Conservation (phyloP, 805 yeast species). For the Wickerhamiella sorbophila region DNA sequence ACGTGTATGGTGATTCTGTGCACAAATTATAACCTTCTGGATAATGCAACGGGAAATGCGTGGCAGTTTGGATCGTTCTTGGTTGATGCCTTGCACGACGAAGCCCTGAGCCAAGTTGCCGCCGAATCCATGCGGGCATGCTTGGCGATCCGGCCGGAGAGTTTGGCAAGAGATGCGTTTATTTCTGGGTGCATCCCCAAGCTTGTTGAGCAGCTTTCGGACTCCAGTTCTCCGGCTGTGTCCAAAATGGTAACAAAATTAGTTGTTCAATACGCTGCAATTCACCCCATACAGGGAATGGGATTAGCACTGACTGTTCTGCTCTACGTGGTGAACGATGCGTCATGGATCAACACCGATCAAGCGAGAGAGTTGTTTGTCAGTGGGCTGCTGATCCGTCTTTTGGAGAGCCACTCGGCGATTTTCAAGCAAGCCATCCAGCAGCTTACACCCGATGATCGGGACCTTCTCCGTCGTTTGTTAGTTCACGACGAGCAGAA, state of each 20-base stretch:
- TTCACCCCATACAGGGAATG: constrained; percentile 13
- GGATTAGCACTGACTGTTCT: constrained; percentile 26
- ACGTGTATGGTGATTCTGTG: constrained; percentile 9
- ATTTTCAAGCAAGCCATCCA: constrained; percentile 30
- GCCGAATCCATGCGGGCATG: constrained; percentile 52
- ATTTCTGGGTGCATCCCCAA: constrained; percentile 14
- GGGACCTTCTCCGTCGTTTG: background rate
- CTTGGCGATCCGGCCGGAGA: constrained; percentile 21
- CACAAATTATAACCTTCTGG: constrained; percentile 1
- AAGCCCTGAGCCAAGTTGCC: constrained; percentile 29
- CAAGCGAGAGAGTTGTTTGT: constrained; percentile 12
- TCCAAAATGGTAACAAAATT: constrained; percentile 6
- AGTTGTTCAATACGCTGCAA: constrained; percentile 5
- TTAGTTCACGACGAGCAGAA: background rate
- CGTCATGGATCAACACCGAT: constrained; percentile 13
- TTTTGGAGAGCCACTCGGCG: constrained; percentile 21
- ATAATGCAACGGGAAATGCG: constrained; percentile 1
- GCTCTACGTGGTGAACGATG: constrained; percentile 14
- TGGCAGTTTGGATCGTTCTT: constrained; percentile 3
- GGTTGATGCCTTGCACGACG: constrained; percentile 12
- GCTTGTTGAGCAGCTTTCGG: constrained; percentile 4
- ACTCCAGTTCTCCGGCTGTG: background rate
- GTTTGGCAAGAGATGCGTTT: constrained; percentile 9
- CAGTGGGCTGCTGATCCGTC: constrained; percentile 20
- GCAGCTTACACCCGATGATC: constrained; percentile 28